phyloP scores from a whole-genome alignment of 176 grass and related monocot species.

The Ampelocalamus luodianensis region DNA sequence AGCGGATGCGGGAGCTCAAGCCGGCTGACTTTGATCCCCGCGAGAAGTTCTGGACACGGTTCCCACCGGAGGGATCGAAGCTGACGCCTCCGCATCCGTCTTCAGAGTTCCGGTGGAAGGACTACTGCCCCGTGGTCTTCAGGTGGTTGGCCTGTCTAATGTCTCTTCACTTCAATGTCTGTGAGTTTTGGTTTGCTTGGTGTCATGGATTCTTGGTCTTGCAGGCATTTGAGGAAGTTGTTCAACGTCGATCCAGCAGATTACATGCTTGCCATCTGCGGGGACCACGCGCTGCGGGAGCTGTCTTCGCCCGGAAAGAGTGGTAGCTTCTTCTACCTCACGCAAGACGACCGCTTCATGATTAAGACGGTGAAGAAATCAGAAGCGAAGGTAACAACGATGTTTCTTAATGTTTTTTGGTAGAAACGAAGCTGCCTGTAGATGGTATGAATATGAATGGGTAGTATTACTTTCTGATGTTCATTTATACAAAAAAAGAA shows the following conservation, averaged over 20 bases:
- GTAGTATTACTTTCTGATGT: too few species aligned
- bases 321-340: conserved; percentile 85
- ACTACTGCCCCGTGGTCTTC: conserved; percentile 66
- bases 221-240: conserved; percentile 68
- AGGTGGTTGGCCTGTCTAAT: conserved; percentile 36
- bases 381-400: conserved; percentile 45
- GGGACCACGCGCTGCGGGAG: conserved; percentile 63
- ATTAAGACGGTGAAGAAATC: conserved; percentile 94
- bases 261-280: conserved; percentile 10
- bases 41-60: conserved; percentile 62
- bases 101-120: conserved; percentile 59
- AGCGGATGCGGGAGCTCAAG: conserved; percentile 34
- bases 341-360: conserved; percentile 80
- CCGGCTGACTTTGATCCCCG: conserved; percentile 49
- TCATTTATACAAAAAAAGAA: background rate
- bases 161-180: background rate
- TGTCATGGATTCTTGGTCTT: background rate
- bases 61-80: conserved; percentile 43
- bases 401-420: background rate
- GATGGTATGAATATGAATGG: background rate
- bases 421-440: background rate
- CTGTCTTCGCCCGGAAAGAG: conserved; percentile 79
- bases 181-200: background rate
- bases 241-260: conserved; percentile 53
- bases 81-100: conserved; percentile 54